Base-by-base conservation (phyloP, 805 yeast genomes). In the Candida saitoana region DNA sequence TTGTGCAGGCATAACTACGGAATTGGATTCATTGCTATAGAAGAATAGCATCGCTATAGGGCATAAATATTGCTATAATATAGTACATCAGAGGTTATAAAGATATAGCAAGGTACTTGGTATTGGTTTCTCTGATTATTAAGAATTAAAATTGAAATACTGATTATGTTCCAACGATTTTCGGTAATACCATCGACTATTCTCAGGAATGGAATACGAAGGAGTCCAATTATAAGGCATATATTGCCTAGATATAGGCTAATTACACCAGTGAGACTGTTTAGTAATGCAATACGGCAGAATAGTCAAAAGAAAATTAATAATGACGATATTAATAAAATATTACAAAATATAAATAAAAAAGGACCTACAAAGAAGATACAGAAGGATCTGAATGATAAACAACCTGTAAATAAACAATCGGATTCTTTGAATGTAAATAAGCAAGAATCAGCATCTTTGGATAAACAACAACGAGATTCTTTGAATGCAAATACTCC, bases 1-100 rank as follows among this genome's bases (percentile, higher is more conserved):
- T 29, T 29, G 32, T 29, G 32, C 32, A 29, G 32, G 32, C 32
- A 14, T 5, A 29, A 29, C 32, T 29, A 29, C 5, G 32, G 32
- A 29, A 6, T 29, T 14, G 32, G 11, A 12, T 11, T 29, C 11
- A 14, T 29, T 29, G 32, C 32, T 29, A 29, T 11, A 11, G 16
- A 29, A 9, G 32, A 11, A 5, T 29, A 29, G 16, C 7, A 6
- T 14, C 16, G 16, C 16, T 6, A 11, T 5, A 14, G 7, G n/a
- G 32, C 12, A 29, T 29, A 29, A 5, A 29, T 29, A 29, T 14
- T 11, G 16, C 16, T 14, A 11, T 14, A 29, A 29, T 12, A 29
- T 5, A 9, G 7, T 6, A 14, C 16, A 12, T 9, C n/a, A 29
- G 5, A 29, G 16, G 32, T 29, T 29, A 5, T 5, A 14, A 22